These are phyloP conservation scores for Erodium trifolium DNA, from an alignment of 441 rosid species.

Conservation along the genomic window DNA sequence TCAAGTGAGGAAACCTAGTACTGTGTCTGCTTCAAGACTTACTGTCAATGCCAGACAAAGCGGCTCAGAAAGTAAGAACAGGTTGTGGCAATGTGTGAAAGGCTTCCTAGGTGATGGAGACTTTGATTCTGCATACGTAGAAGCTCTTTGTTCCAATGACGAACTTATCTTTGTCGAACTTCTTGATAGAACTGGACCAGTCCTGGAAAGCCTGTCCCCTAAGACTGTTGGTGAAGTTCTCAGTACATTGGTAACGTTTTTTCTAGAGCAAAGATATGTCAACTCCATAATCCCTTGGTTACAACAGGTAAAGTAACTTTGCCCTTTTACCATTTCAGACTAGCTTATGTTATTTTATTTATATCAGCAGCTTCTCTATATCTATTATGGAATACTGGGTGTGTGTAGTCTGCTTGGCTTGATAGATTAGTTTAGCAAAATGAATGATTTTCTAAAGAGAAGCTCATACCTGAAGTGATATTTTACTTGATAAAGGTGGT, in stretches of 20 bases:
- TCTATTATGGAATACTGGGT: not conserved
- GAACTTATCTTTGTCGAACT: constrained; percentile 68
- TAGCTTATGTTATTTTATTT: constrained; percentile 7
- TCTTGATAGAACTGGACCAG: constrained; percentile 81
- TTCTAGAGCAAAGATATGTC: constrained; percentile 58
- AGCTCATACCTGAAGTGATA: not conserved
- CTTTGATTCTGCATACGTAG: constrained; percentile 68
- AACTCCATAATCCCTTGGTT: constrained; percentile 70
- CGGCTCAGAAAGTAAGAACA: constrained; percentile 31
- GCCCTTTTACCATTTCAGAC: constrained; percentile 10
- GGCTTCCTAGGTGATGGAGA: constrained; percentile 53
- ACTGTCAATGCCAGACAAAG: constrained; percentile 30
- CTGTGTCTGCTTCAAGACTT: constrained; percentile 27
- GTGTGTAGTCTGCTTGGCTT: not conserved
- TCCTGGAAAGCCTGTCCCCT: constrained; percentile 55
- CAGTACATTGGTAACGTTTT: constrained; percentile 46
- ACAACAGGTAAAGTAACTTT: constrained; percentile 58
- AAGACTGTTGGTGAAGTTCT: constrained; percentile 58
- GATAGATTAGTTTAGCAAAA: not conserved
- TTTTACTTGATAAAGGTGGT: constrained; percentile 43
- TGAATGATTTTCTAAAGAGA: not conserved
- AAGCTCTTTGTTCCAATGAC: constrained; percentile 59
- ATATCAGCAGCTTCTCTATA: not conserved
- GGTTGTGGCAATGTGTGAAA: constrained; percentile 47
- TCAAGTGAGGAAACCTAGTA: constrained; percentile 31